Conservation (phyloP, 2,329 filamentous ascomycete genomes). For the Fusarium dlaminii region DNA sequence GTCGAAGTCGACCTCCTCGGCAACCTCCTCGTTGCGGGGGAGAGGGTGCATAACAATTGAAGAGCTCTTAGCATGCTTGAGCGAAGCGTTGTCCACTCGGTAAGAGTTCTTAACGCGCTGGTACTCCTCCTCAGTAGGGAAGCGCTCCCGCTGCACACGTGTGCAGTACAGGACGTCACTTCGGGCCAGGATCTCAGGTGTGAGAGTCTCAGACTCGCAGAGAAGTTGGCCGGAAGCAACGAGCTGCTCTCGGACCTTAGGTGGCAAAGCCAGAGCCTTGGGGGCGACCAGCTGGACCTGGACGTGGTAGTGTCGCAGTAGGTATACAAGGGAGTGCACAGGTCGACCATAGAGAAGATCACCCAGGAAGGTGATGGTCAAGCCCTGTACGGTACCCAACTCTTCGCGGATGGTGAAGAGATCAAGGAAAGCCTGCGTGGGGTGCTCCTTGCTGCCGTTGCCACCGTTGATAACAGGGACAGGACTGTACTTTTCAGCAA, state of each 20-base stretch:
- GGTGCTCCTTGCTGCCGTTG: constrained; percentile 95
- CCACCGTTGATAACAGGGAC: constrained; percentile 97
- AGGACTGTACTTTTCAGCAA: constrained; percentile 85
- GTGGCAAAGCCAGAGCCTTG: constrained; percentile 78
- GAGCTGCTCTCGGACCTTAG: constrained; percentile 77
- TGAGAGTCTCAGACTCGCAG: constrained; percentile 79
- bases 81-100: constrained; percentile 86
- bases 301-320: constrained; percentile 95
- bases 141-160: constrained; percentile 94
- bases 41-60: constrained; percentile 97
- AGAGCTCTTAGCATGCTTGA: constrained; percentile 89
- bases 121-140: constrained; percentile 82
- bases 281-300: constrained; percentile 92
- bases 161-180: constrained; percentile 98
- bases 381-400: constrained; percentile 90
- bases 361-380: constrained; percentile 95
- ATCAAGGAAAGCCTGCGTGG: constrained; percentile 96
- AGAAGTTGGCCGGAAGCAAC: constrained; percentile 79
- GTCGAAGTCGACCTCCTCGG: constrained; percentile 97
- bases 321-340: constrained; percentile 93
- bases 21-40: constrained; percentile 91
- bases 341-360: constrained; percentile 93
- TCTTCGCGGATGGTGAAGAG: constrained; percentile 99
- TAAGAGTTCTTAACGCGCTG: constrained; percentile 89
- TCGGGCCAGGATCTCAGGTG: constrained; percentile 83